A percentile compares a stretch with the other conserved stretches of the same genome.
phyloP scores from a whole-genome alignment of 345 rosid species.

The Sapria himalayana region DNA sequence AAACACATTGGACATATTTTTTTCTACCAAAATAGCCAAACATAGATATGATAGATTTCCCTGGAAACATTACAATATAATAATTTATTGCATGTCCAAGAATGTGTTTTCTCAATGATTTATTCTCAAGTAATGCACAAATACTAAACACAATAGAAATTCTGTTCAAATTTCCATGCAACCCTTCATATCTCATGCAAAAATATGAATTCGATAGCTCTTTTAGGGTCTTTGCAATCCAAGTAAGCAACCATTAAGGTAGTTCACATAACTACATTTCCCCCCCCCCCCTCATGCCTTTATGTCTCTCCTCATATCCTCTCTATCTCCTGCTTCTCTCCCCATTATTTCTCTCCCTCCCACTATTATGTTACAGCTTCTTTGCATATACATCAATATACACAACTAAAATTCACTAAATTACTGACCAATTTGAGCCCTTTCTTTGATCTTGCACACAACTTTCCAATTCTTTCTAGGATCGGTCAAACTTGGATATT shows the following conservation, averaged over 20 bases:
- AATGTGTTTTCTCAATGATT: conserved; percentile 31
- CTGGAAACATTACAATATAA: conserved; percentile 34
- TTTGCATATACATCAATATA: too few species aligned
- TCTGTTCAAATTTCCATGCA: conserved; percentile 41
- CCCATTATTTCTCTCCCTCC: too few species aligned
- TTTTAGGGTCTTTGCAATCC: conserved; percentile 27
- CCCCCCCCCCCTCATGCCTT: conserved; percentile 65
- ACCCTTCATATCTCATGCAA: conserved; percentile 33
- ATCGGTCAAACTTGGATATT: too few species aligned
- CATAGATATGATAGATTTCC: conserved; percentile 52
- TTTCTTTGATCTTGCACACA: too few species aligned
- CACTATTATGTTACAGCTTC: too few species aligned
- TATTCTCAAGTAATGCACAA: conserved; percentile 32
- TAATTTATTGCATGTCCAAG: conserved; percentile 38
- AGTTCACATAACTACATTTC: conserved; percentile 82
- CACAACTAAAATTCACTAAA: too few species aligned
- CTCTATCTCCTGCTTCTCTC: too few species aligned
- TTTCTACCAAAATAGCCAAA: conserved; percentile 34
- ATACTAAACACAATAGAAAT: conserved; percentile 41
- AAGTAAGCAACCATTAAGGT: conserved; percentile 58
- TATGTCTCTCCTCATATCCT: too few species aligned
- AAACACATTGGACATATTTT: conserved; percentile 26
- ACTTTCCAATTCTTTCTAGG: too few species aligned
- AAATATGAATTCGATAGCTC: conserved; percentile 27
- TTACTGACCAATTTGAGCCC: too few species aligned